Base-by-base conservation (phyloP, 768 basidiomycete genomes). In the Xanthoconium stramineum region DNA sequence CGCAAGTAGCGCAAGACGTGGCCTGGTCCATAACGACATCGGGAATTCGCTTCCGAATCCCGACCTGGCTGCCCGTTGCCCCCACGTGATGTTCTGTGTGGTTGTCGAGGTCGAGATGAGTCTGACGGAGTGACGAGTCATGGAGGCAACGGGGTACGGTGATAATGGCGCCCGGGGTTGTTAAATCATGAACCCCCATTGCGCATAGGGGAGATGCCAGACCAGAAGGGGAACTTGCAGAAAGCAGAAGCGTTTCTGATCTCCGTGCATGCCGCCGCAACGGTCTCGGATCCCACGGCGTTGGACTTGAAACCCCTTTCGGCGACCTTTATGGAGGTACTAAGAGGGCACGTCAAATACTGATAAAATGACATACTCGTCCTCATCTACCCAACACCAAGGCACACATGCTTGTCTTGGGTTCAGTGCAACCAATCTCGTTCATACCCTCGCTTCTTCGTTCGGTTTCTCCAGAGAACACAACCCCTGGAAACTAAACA, bases 281-380 rank as follows among this genome's bases (percentile, higher is more conserved):
- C 19, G 12, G 35, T 42, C 35, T 47, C 35, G 24, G 32, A 54
- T 54, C 52, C 51, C 59, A 36, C 59, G 42, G 43, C 29, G 42
- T 33, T 35, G 24, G 24, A 24, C 24, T 24, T 24, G 24, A n/a
- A 14, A n/a, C 40, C 24, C 29, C 29, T 19, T 32, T 32, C 32
- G 28, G 54, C 17, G 24, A 35, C 49, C 28, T 40, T n/a, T 37
- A 17, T 40, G 47, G 29, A 19, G 15, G 15, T 12, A 10, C 38
- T 29, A 17, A 46, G 15, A 30, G 29, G 24, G 17, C 29, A 32
- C 44, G 29, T 29, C 4, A 29, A 29, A 46, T n/a, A 11, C 30
- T 8, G 20, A 43, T 28, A 24, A 7, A 28, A 24, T 24, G n/a
- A 40, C 39, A 24, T 11, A n/a, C 6, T 12, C 20, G 7, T 29